Evolutionary conservation across 805 yeast genomes (phyloP), one percentile per base, ranked within the genome.

Genomic region (Wickerhamiella cacticola): DNA sequence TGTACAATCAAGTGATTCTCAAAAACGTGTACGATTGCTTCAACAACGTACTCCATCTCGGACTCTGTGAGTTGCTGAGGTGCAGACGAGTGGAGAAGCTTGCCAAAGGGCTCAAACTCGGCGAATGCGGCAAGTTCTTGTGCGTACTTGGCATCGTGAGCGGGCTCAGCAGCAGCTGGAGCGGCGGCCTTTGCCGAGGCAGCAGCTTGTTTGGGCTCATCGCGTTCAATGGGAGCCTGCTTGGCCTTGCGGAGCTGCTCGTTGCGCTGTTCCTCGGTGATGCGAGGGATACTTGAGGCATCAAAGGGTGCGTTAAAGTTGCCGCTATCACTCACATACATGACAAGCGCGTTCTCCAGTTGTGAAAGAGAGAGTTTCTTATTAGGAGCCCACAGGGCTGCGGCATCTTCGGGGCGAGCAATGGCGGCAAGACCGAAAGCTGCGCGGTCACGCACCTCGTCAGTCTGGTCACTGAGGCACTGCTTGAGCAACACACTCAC

Each of bases 401-500:
- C 59, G 10, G 68, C 65, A 23, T 23, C 29, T 18, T 65, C 63
- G 45, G 64, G 62, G 22, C 67, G 67, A 6, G 71, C 61, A 26
- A 68, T 68, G 52, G 84, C 73, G 54, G 77, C 74, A 60, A 89
- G 72, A 1, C 95, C 80, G 56, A 89, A 70, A 2, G 94, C 82
- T 8, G 98, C 96, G 63, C 98, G 80, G 63, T 89, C 98, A 71
- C 98, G 85, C 28, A 92, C 98, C 67, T 89, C 98, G 66, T 89
- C 98, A 63, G 89, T 96, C 40, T 72, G 75, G 65, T 89, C 98
- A 55, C 76, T 82, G 46, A 87, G 74, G 56, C 95, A 86, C 68
- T 96, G 79, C 51, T 73, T 72, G 56, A 92, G 74, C 57, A 92
- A 72, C 51, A 82, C 81, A 56, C 73, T 73, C 56, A 89, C 82